These are phyloP conservation scores for Dipodascopsis uninucleata DNA, from an alignment of 805 yeast species.

Conservation along the genomic window DNA sequence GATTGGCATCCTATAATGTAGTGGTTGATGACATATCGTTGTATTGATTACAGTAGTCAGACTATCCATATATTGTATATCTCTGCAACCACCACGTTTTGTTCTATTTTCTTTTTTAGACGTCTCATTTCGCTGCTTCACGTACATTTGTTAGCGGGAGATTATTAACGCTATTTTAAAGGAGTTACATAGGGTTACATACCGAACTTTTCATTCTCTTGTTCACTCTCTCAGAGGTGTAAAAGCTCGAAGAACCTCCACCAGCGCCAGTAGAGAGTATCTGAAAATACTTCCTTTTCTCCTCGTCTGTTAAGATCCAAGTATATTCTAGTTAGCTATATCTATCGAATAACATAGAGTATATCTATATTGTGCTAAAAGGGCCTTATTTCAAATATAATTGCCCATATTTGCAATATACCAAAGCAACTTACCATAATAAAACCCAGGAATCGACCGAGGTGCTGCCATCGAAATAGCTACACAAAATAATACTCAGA, in stretches of 20 bases:
- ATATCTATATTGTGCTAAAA: background rate
- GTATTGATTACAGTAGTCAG: no score
- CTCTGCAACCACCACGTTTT: no score
- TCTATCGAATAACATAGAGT: no score
- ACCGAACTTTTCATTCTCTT: conserved; percentile 19
- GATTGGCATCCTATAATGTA: no score
- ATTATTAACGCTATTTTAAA: no score
- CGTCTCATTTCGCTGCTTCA: no score
- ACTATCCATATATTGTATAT: no score
- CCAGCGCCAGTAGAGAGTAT: conserved; percentile 28
- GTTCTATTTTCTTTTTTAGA: no score
- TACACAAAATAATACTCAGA: background rate
- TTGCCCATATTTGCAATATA: conserved; percentile 19
- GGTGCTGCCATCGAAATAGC: background rate
- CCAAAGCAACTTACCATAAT: conserved; percentile 15
- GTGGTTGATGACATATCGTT: no score
- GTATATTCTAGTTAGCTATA: background rate
- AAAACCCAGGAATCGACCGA: conserved; percentile 21
- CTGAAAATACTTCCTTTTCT: conserved; percentile 31
- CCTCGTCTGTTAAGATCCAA: conserved; percentile 17
- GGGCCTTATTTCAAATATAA: background rate
- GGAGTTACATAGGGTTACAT: no score
- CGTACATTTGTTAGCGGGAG: no score
- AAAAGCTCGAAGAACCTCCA: conserved; percentile 27
- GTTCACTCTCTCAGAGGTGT: conserved; percentile 26